Evolutionary conservation across 495 filamentous ascomycete genomes (phyloP).

Genomic region (Acidomyces sp.): DNA sequence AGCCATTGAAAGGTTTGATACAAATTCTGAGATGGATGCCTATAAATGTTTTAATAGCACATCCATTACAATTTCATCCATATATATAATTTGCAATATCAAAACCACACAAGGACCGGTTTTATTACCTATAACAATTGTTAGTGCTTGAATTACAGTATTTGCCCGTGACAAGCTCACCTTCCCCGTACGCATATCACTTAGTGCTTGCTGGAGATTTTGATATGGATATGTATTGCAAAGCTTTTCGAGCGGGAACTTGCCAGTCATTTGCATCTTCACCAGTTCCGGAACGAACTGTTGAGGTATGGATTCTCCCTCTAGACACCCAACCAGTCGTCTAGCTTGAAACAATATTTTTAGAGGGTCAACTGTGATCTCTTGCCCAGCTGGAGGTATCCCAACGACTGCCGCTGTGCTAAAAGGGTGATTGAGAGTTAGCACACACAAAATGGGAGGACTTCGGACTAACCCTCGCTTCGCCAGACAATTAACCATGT

Average conservation of each 20-base stretch:
- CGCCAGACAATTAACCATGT: constrained; percentile 5
- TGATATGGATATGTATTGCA: constrained; percentile 8
- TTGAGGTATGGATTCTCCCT: constrained; percentile 6
- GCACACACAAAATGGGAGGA: not conserved
- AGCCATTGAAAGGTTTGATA: too few relatives aligned
- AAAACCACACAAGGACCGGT: constrained; percentile 4
- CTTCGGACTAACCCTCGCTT: not conserved
- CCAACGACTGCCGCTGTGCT: constrained; percentile 7
- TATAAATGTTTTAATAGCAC: too few relatives aligned
- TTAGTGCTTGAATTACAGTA: not conserved
- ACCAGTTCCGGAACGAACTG: constrained; percentile 13
- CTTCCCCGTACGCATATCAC: constrained; percentile 7
- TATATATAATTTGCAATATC: too few relatives aligned
- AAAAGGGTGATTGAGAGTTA: not conserved
- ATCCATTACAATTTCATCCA: too few relatives aligned
- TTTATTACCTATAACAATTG: constrained; percentile 3
- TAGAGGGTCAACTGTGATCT: constrained; percentile 5
- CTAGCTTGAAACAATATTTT: constrained; percentile 4
- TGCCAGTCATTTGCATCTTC: constrained; percentile 11
- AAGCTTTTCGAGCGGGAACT: constrained; percentile 12
- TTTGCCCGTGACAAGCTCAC: not conserved
- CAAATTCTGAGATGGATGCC: too few relatives aligned
- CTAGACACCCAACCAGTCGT: constrained; percentile 3
- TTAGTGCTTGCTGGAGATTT: constrained; percentile 5
- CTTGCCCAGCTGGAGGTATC: constrained; percentile 5